Evolutionary conservation across 2,329 filamentous ascomycete species (phyloP), one percentile per base, ranked within the genome.

Genomic region (Calonectria pseudoreteaudii): DNA sequence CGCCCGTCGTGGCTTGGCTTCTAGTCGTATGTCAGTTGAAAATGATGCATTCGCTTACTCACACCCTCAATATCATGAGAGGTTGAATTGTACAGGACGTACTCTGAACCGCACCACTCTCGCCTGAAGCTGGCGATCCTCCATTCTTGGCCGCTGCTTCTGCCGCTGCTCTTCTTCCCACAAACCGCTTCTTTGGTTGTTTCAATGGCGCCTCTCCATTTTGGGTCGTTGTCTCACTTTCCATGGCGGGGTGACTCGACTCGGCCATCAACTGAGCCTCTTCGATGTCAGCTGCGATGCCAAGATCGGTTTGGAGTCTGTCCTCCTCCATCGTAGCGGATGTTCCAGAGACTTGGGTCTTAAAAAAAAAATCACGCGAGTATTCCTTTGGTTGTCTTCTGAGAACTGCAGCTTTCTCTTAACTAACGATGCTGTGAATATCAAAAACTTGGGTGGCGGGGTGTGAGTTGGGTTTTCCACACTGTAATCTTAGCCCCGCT

Each of bases 131-230:
- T 8, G 71, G 75, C 69, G 81, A 76, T 18, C 75, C 76, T 34
- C 80, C 84, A 75, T 84, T 86, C 80, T 87, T 89, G 72, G 88
- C 81, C 50, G 90, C 87, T 78, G 91, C 89, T 80, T 93, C 91
- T 74, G 91, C 89, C 11, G 94, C 94, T 28, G 94, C 91, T 80
- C 93, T 92, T 78, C 95, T 90, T 36, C 97, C 97, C 23, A 99
- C 93, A 79, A 99, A 99, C 72, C 96, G 91, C 85, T 96, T 96
- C 87, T 94, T 98, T 28, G 97, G 97, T 80, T 96, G 94, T 82
- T 90, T 94, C 26, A 87, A 78, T 9, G 84, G 84, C 30, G 87
- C 84, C 73, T 88, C 89, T 83, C 85, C 76, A 71, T 88, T 75
- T 64, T 74, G 76, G 23, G 62, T 83, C 26, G 70, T 83, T 62